These are phyloP conservation scores for Trifolium pratense DNA, from an alignment of 306 rosid genomes.

Conservation along the genomic window DNA sequence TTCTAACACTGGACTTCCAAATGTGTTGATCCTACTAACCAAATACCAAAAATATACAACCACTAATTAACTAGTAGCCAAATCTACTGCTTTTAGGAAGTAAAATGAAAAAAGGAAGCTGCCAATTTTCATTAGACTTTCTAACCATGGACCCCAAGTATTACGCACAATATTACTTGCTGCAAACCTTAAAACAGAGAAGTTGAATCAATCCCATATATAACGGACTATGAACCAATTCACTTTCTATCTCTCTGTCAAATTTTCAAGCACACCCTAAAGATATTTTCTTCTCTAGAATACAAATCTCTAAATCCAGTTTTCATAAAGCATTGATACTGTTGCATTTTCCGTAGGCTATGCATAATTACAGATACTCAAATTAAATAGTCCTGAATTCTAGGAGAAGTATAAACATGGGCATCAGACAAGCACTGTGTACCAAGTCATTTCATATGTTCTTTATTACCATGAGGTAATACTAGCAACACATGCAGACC, in stretches of 20 bases:
- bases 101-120: neutral
- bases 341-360: neutral
- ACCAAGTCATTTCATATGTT: neutral
- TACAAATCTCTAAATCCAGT: constrained; percentile 10
- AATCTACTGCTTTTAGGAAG: neutral
- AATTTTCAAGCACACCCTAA: constrained; percentile 1
- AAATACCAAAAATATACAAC: constrained; percentile 20
- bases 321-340: neutral
- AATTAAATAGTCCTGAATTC: constrained; percentile 19
- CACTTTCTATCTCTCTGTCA: constrained; percentile 10
- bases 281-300: constrained; percentile 3
- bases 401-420: neutral
- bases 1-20: neutral
- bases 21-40: neutral
- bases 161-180: neutral
- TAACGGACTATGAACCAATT: neutral
- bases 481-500: neutral
- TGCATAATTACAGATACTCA: neutral
- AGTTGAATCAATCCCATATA: neutral
- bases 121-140: neutral
- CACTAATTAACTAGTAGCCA: neutral
- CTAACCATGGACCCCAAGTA: neutral
- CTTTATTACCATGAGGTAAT: neutral
- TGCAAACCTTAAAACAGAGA: neutral
- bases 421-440: neutral